Percentiles rank a stretch among this genome's conserved stretches.
phyloP scores from a whole-genome alignment of 108 stramenopile species.

The Licmophora abbreviata region DNA sequence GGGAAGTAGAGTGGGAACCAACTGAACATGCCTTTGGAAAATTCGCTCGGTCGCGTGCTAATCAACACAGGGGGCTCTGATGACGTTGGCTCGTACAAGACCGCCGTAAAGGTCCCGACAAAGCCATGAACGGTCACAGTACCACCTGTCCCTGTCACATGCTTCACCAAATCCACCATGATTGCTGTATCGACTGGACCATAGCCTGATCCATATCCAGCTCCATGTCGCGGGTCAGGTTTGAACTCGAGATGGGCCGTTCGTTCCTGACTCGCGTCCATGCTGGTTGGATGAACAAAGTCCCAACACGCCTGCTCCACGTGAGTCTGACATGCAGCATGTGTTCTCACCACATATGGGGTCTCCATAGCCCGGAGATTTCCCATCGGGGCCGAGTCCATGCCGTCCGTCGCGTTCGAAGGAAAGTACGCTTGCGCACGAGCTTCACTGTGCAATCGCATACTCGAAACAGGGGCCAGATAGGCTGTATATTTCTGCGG shows the following conservation, averaged over 20 bases:
- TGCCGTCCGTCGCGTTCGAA: conserved; percentile 19
- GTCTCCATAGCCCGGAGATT: conserved; percentile 80
- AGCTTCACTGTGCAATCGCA: conserved; percentile 81
- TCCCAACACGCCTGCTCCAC: conserved; percentile 74
- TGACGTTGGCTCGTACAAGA: conserved; percentile 44
- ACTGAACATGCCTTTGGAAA: conserved; percentile 92
- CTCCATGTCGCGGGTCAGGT: conserved; percentile 39
- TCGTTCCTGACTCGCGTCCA: conserved; percentile 22
- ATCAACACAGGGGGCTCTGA: conserved; percentile 33
- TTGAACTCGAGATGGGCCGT: conserved; percentile 44
- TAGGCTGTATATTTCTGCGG: conserved; percentile 85
- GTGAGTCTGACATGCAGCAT: conserved; percentile 84
- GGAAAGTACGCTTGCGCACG: conserved; percentile 48
- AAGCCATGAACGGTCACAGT: conserved; percentile 84
- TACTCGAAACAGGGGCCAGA: conserved; percentile 87
- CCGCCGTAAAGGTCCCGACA: conserved; percentile 88
- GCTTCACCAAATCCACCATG: conserved; percentile 7
- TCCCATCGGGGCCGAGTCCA: conserved; percentile 5
- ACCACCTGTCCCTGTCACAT: conserved; percentile 7
- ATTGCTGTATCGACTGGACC: conserved; percentile 50
- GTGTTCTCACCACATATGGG: conserved; percentile 92
- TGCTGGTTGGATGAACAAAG: conserved; percentile 75
- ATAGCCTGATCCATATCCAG: conserved; percentile 41
- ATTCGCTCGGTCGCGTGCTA: conserved; percentile 84
- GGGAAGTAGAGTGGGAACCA: conserved; percentile 98